Percentiles rank a stretch among this genome's conserved stretches.
These are phyloP conservation scores for Gossypium ekmanianum DNA, from an alignment of 345 rosid species.

Conservation along the genomic window DNA sequence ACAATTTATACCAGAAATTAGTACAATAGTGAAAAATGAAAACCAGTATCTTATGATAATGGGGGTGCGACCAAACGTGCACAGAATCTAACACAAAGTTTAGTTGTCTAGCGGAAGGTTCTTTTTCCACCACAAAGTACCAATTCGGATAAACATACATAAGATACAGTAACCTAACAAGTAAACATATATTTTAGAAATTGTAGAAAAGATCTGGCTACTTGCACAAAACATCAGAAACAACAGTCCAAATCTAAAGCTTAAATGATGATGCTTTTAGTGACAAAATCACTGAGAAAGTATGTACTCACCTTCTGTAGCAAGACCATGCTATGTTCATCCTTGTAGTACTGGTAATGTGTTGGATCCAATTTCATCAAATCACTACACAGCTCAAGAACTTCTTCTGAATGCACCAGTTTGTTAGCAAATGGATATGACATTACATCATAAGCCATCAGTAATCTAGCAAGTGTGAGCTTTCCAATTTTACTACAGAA, in stretches of 20 bases:
- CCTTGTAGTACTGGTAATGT: conserved; percentile 74
- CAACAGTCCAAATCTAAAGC: background rate
- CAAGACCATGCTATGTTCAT: conserved; percentile 61
- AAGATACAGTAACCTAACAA: background rate
- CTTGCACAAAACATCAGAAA: conserved; percentile 1
- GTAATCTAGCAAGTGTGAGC: conserved; percentile 83
- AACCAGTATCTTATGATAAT: background rate
- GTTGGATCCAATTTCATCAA: conserved; percentile 66
- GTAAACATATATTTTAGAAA: background rate
- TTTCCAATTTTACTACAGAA: conserved; percentile 84
- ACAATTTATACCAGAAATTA: background rate
- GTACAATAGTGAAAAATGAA: background rate
- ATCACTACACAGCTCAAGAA: conserved; percentile 59
- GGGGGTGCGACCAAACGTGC: background rate
- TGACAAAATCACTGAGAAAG: background rate
- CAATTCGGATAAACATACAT: background rate
- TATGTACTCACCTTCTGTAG: conserved; percentile 50
- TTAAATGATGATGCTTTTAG: background rate
- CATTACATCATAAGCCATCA: conserved; percentile 63
- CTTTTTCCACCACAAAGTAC: background rate
- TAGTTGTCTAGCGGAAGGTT: background rate
- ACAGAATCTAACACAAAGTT: background rate
- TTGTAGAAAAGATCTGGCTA: background rate
- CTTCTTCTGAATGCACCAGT: conserved; percentile 42
- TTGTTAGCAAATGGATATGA: conserved; percentile 25